Evolutionary conservation across 495 filamentous ascomycete genomes (phyloP).

Genomic region (Daldinia decipiens): DNA sequence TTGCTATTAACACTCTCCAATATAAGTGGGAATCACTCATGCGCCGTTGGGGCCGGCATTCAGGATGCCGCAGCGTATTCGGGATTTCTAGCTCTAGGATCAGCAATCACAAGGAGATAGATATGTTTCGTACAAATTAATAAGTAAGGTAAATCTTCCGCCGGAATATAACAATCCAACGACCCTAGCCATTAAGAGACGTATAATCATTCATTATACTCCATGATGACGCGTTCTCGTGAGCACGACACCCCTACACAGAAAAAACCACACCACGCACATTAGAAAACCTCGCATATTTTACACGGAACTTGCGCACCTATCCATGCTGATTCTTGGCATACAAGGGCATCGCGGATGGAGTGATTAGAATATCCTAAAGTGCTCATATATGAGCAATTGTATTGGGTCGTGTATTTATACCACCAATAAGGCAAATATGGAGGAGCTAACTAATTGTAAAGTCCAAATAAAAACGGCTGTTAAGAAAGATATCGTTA

Average conservation of each 20-base stretch:
- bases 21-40: conserved; percentile 12
- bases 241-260: neutral
- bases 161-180: conserved; percentile 1
- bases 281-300: too few species aligned
- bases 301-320: neutral
- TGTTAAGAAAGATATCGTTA: too few species aligned
- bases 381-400: too few species aligned
- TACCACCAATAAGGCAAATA: too few species aligned
- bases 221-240: neutral
- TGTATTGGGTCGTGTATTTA: too few species aligned
- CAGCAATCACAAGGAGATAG: conserved; percentile 5
- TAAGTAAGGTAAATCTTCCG: conserved; percentile 11
- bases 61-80: conserved; percentile 5
- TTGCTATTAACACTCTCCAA: conserved; percentile 10
- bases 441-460: too few species aligned
- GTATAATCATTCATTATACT: neutral
- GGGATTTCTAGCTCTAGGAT: conserved; percentile 16
- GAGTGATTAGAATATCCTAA: too few species aligned
- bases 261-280: neutral
- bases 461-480: too few species aligned
- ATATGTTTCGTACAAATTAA: conserved; percentile 24
- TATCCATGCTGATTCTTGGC: neutral
- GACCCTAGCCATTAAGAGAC: conserved; percentile 5
- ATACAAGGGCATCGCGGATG: too few species aligned
- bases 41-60: conserved; percentile 11